Conservation (phyloP, 2,329 filamentous ascomycete genomes). For the Aspergillus neoniger region DNA sequence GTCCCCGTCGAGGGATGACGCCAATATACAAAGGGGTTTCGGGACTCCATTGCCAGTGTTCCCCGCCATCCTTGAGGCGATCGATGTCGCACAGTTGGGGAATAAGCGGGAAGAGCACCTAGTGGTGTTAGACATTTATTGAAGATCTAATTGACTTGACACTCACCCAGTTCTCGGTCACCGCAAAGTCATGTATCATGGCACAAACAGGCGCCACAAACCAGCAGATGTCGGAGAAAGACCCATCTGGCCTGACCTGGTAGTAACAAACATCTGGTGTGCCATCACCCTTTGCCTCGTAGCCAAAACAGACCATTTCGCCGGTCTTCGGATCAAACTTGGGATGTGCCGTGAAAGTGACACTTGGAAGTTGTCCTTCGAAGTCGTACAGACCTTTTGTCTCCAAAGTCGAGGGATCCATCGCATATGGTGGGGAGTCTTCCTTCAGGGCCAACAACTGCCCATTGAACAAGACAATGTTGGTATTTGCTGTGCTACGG, state of each 20-base stretch:
- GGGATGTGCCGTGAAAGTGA: conserved; percentile 55
- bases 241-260: conserved; percentile 31
- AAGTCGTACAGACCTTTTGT: conserved; percentile 55
- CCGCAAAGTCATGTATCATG: conserved; percentile 48
- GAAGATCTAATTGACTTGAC: background rate
- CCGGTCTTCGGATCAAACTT: conserved; percentile 54
- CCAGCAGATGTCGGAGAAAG: conserved; percentile 37
- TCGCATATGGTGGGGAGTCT: conserved; percentile 54
- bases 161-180: conserved; percentile 42
- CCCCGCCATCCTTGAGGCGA: conserved; percentile 40
- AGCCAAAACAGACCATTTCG: conserved; percentile 56
- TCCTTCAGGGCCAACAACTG: conserved; percentile 52
- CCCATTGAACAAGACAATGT: conserved; percentile 60
- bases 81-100: conserved; percentile 40
- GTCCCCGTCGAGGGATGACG: conserved; percentile 26
- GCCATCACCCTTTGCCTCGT: conserved; percentile 46
- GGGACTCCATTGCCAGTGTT: conserved; percentile 46
- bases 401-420: conserved; percentile 51
- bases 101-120: conserved; percentile 43
- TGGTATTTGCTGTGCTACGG: conserved; percentile 55
- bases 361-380: conserved; percentile 48
- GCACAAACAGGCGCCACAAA: conserved; percentile 38
- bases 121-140: background rate
- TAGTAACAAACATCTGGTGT: conserved; percentile 44
- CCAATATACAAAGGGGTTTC: conserved; percentile 33